Base-by-base conservation (phyloP, 495 filamentous ascomycete genomes). In the Trichocladium uniseriatum region DNA sequence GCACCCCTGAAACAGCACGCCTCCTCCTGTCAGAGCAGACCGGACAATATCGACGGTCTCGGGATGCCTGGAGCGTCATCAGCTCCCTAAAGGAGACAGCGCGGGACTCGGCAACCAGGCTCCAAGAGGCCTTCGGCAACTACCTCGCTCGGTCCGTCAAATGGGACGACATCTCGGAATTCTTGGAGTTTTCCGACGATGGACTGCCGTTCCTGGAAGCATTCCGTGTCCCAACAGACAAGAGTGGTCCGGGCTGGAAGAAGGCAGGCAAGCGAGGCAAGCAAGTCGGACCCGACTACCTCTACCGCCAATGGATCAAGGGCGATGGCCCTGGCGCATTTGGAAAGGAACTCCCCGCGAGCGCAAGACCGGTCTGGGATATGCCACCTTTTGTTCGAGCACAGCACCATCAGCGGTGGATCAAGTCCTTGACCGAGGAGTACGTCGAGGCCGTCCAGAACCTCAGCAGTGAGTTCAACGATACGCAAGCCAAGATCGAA, bases 121-220 rank as follows among this genome's bases (percentile, higher is more conserved):
- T 68, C 1, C 21, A 48, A 0, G 21, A 55, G 5, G 22, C 44
- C 2, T 59, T 64, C 7, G 29, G 48, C 3, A 22, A 8, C 1
- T 6, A 8, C 21, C 11, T 44, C 5, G 13, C 7, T 32, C 11
- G 50, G 10, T 31, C 38, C 3, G 13, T 52, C 0, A 21, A 15
- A 19, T 62, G 59, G 59, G 22, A 53, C 7, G 53, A 73, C 1
- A 38, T 90, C 0, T 58, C 84, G n/a, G 76, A 84, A 6, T 76
- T 74, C 52, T 66, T 87, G 1, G 78, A 87, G 51, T 88, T 88
- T 57, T 63, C 65, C 0, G 58, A 68, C 3, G 68, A 77, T 10
- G 74, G 80, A 19, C 48, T 57, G 0, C 62, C 66, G 2, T 87
- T 76, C 53, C 80, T 69, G 50, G 70, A 80, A 3, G 81, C 82